These are phyloP conservation scores for Bisporella sp. DNA, from an alignment of 2,329 filamentous ascomycete species.

Conservation along the genomic window DNA sequence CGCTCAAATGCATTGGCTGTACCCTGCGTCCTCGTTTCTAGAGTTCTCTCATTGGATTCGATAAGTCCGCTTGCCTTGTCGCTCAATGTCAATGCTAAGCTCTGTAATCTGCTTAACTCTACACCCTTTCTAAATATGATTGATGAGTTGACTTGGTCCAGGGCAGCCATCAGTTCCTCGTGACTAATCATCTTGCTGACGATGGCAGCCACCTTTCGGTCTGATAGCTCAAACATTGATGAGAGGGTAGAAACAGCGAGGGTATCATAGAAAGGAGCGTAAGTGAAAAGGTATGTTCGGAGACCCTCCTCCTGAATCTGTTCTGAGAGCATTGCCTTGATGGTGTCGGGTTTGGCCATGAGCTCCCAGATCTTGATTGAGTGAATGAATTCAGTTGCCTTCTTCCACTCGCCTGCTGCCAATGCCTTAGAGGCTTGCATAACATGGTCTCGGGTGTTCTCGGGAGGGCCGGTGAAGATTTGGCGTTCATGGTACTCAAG, in stretches of 20 bases:
- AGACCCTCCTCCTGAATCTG: conserved; percentile 99
- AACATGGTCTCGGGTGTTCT: conserved; percentile 98
- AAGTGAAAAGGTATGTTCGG: conserved; percentile 97
- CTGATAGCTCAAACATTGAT: conserved; percentile 89
- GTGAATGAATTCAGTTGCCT: conserved; percentile 86
- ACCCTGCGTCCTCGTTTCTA: conserved; percentile 95
- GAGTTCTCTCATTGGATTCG: conserved; percentile 92
- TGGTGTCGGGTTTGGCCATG: conserved; percentile 85
- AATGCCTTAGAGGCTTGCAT: conserved; percentile 98
- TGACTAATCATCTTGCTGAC: conserved; percentile 99
- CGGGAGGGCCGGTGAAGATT: conserved; percentile 95
- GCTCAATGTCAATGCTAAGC: conserved; percentile 83
- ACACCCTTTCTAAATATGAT: conserved; percentile 99
- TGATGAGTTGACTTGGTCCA: conserved; percentile 95
- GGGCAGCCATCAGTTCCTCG: conserved; percentile 90
- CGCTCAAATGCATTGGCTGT: conserved; percentile 93
- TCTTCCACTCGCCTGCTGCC: conserved; percentile 97
- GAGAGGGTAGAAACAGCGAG: conserved; percentile 79
- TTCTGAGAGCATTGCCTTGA: conserved; percentile 94
- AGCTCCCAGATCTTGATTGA: conserved; percentile 99
- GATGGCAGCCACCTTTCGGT: conserved; percentile 87
- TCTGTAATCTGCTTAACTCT: conserved; percentile 92
- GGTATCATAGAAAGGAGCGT: conserved; percentile 98
- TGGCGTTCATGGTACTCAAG: conserved; percentile 99
- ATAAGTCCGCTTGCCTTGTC: conserved; percentile 96